These are phyloP conservation scores for Cenococcum geophilum DNA, from an alignment of 495 filamentous ascomycete species.

Conservation along the genomic window DNA sequence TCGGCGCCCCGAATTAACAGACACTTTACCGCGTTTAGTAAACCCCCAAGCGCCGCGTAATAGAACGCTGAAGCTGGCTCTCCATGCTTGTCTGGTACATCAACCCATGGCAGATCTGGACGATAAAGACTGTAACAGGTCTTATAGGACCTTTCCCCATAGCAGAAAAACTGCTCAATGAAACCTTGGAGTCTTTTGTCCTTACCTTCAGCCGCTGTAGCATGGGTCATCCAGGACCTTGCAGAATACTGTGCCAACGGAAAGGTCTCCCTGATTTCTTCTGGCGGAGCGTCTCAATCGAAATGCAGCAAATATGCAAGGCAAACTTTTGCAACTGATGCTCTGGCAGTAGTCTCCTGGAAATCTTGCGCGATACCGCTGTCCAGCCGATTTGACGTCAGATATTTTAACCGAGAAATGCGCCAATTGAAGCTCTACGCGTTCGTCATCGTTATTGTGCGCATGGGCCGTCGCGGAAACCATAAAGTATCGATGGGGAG, in stretches of 20 bases:
- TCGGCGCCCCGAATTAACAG: slow-evolving; percentile 14
- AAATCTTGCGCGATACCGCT: slow-evolving; percentile 9
- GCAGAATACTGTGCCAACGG: too few species aligned
- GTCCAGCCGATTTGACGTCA: slow-evolving; percentile 27
- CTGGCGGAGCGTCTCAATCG: slow-evolving; percentile 16
- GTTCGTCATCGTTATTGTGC: neutral
- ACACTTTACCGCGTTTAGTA: slow-evolving; percentile 10
- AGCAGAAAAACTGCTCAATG: slow-evolving; percentile 17
- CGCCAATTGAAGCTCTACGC: slow-evolving; percentile 24
- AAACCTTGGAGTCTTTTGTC: slow-evolving; percentile 9
- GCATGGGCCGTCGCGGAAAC: neutral
- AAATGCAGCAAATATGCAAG: too few species aligned
- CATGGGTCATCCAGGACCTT: slow-evolving; percentile 32
- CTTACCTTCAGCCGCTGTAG: slow-evolving; percentile 6
- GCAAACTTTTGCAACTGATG: slow-evolving; percentile 31
- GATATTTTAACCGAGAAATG: slow-evolving; percentile 43
- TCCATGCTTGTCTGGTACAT: slow-evolving; percentile 8
- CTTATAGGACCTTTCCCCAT: slow-evolving; percentile 8
- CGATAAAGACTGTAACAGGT: slow-evolving; percentile 23
- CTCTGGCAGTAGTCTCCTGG: slow-evolving; percentile 26
- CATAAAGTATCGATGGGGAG: too few species aligned
- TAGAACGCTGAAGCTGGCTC: slow-evolving; percentile 22
- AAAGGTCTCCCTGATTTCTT: slow-evolving; percentile 22
- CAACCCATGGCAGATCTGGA: slow-evolving; percentile 15
- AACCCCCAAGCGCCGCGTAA: slow-evolving; percentile 24